Evolutionary conservation across 2,329 filamentous ascomycete genomes (phyloP), one percentile per base, ranked within the genome.

Genomic region (Colletotrichum tropicale): DNA sequence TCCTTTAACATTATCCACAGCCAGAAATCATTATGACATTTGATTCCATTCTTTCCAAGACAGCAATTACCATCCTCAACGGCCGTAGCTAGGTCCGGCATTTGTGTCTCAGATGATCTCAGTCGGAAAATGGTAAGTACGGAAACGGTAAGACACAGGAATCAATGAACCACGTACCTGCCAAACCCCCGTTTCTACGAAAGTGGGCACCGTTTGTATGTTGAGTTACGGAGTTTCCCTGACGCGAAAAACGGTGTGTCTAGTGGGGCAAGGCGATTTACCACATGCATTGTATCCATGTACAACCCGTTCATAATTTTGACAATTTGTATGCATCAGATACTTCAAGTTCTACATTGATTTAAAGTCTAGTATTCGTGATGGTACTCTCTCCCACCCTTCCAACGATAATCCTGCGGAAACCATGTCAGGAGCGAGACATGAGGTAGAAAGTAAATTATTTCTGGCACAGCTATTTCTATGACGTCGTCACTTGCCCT

Each of bases 1-100:
- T 10, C n/a, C 9, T n/a, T 48, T 1, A 0, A 6, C 3, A 12
- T n/a, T 12, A 1, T 6, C 38, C 18, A 48, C 3, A 0, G 1
- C 9, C 38, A 48, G 18, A n/a, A n/a, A n/a, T n/a, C n/a, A n/a
- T n/a, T n/a, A n/a, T 48, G n/a, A 21, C 9, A 48, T 7, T 48
- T 48, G 43, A 48, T 48, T 48, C n/a, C n/a, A 2, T 48, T 21
- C 6, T 48, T 12, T 48, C 43, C 43, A 7, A 48, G 38, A 48
- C 18, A 48, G 43, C 10, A 7, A 13, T 48, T 21, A 0, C 43
- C 43, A 0, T 52, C 10, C 43, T 8, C 43, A 52, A 52, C 43
- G 43, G 10, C 43, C 43, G 43, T 52, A 52, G 43, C 43, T 52
- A 52, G 43, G 43, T 52, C 43, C 10, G 43, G 43, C 43, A 52